Percentiles rank a stretch among this genome's conserved stretches.
phyloP scores from a whole-genome alignment of 2,329 filamentous ascomycete genomes.

The Ceratocystiopsis sp. region DNA sequence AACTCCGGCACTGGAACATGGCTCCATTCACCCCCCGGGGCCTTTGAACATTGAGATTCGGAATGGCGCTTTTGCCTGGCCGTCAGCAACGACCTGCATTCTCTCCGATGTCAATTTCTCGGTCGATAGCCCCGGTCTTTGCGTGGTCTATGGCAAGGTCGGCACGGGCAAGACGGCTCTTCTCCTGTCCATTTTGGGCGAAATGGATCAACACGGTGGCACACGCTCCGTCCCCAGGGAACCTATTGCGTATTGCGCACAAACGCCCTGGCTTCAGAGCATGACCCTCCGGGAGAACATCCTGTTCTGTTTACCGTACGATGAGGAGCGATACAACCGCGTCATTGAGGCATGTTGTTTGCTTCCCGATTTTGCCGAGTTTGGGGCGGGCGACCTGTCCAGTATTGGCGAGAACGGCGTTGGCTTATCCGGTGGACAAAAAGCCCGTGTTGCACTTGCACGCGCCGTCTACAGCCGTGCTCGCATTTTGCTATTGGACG shows the following conservation, averaged over 20 bases:
- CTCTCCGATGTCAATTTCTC: constrained; percentile 27
- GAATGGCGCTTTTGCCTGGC: constrained; percentile 63
- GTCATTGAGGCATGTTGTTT: constrained; percentile 46
- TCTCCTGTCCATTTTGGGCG: constrained; percentile 40
- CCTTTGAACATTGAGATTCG: constrained; percentile 33
- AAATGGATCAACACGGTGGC: constrained; percentile 48
- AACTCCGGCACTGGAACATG: constrained; percentile 7
- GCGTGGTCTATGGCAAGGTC: constrained; percentile 40
- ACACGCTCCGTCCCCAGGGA: constrained; percentile 28
- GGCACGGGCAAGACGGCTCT: constrained; percentile 46
- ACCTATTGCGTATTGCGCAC: constrained; percentile 37
- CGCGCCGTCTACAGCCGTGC: constrained; percentile 42
- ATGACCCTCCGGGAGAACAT: constrained; percentile 51
- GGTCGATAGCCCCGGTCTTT: constrained; percentile 31
- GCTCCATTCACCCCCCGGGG: constrained; percentile 6
- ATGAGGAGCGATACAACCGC: constrained; percentile 36
- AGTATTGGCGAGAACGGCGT: constrained; percentile 46
- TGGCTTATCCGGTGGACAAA: constrained; percentile 46
- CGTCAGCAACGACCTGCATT: constrained; percentile 41
- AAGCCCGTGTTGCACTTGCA: constrained; percentile 44
- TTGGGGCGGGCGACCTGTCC: constrained; percentile 39
- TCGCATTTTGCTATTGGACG: constrained; percentile 41
- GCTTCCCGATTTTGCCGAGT: constrained; percentile 34
- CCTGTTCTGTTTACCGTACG: constrained; percentile 38
- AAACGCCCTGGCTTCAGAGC: constrained; percentile 48